Evolutionary conservation across 495 filamentous ascomycete species (phyloP).

Genomic region (Penicillium nucicola): DNA sequence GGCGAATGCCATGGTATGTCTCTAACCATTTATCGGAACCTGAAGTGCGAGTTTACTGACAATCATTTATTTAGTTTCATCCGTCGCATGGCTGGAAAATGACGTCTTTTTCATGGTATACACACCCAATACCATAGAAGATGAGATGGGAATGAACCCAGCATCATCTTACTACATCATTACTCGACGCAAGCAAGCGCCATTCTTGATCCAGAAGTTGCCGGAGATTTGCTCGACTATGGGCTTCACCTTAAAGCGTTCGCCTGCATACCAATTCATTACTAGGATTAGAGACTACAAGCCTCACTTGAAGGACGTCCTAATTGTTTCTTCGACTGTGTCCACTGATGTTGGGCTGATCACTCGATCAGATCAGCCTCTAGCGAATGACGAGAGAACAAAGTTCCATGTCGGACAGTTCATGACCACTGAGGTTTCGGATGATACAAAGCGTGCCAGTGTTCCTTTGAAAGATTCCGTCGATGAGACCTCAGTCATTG

Average conservation of each 20-base stretch:
- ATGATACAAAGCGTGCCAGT: constrained; percentile 74
- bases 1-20: constrained; percentile 62
- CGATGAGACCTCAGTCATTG: constrained; percentile 76
- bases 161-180: constrained; percentile 73
- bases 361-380: constrained; percentile 63
- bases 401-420: constrained; percentile 63
- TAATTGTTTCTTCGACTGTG: constrained; percentile 80
- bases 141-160: constrained; percentile 46
- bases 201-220: constrained; percentile 69
- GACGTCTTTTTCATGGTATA: constrained; percentile 78
- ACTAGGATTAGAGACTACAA: constrained; percentile 71
- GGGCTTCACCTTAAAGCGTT: constrained; percentile 50
- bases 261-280: constrained; percentile 72
- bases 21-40: background rate
- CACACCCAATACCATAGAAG: constrained; percentile 58
- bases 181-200: constrained; percentile 53
- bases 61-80: constrained; percentile 61
- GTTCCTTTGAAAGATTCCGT: constrained; percentile 71
- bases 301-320: constrained; percentile 71
- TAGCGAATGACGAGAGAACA: constrained; percentile 58
- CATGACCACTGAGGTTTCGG: constrained; percentile 65
- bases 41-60: constrained; percentile 8
- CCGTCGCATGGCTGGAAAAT: constrained; percentile 85
- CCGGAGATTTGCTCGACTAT: constrained; percentile 69
- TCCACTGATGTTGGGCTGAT: constrained; percentile 74